Conservation (phyloP, 257 asterid species). For the Perilla frutescens region DNA sequence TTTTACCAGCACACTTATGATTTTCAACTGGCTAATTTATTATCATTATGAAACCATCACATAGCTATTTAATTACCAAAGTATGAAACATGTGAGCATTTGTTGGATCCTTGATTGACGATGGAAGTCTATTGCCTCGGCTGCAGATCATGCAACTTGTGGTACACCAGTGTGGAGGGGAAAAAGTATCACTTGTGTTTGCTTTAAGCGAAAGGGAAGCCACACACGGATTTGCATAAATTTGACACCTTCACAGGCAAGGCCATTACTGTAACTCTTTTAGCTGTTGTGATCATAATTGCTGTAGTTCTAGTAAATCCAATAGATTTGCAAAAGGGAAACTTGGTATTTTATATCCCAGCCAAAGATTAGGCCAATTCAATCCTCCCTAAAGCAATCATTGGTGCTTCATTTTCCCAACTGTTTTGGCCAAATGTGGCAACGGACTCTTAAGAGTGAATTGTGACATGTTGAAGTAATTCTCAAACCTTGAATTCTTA, state of each 20-base stretch:
- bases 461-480: background rate
- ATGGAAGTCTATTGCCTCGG: constrained; percentile 9
- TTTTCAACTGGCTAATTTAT: background rate
- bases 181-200: constrained; percentile 74
- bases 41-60: background rate
- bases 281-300: background rate
- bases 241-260: constrained; percentile 73
- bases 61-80: constrained; percentile 3
- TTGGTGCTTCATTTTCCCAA: no score
- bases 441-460: background rate
- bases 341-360: background rate
- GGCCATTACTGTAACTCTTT: constrained; percentile 8
- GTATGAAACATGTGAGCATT: background rate
- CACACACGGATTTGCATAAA: constrained; percentile 53
- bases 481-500: background rate
- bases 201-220: constrained; percentile 73
- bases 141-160: constrained; percentile 59
- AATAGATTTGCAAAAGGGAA: background rate
- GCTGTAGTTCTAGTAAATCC: background rate
- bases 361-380: no score
- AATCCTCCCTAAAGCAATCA: no score
- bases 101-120: constrained; percentile 17
- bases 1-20: background rate
- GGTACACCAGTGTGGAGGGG: constrained; percentile 67
- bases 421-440: background rate